A percentile compares a stretch with the other conserved stretches of the same genome.
phyloP scores from a whole-genome alignment of 768 basidiomycete genomes.

The Saitozyma sp. region DNA sequence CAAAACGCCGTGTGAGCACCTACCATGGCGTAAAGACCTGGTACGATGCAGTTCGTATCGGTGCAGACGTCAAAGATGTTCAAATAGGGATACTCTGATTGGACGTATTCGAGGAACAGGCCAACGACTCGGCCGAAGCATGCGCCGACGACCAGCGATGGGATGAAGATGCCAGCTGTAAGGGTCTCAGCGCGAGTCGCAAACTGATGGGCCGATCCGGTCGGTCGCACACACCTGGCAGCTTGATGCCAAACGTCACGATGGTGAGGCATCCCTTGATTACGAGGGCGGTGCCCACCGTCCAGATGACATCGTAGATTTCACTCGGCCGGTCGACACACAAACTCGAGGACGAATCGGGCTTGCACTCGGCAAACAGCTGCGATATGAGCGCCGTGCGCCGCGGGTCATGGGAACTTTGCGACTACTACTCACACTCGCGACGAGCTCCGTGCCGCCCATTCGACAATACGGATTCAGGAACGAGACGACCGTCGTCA shows the following conservation, averaged over 20 bases:
- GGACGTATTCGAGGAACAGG: slow-evolving; percentile 73
- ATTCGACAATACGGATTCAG: slow-evolving; percentile 86
- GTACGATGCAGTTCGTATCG: slow-evolving; percentile 73
- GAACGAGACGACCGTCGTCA: slow-evolving; percentile 78
- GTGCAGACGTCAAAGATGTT: slow-evolving; percentile 67
- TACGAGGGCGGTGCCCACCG: slow-evolving; percentile 73
- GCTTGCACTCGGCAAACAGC: slow-evolving; percentile 72
- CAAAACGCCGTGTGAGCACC: slow-evolving; percentile 1
- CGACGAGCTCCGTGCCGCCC: slow-evolving; percentile 93
- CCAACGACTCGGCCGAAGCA: slow-evolving; percentile 88
- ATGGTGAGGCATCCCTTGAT: slow-evolving; percentile 78
- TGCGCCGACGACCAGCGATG: slow-evolving; percentile 87
- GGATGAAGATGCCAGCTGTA: slow-evolving; percentile 92
- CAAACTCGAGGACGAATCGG: slow-evolving; percentile 64
- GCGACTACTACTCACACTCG: slow-evolving; percentile 63
- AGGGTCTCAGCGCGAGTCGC: background rate
- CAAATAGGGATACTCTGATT: slow-evolving; percentile 63
- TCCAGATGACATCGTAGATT: slow-evolving; percentile 64
- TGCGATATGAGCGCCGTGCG: slow-evolving; percentile 13
- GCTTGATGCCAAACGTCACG: slow-evolving; percentile 82
- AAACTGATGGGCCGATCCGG: background rate
- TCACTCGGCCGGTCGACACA: slow-evolving; percentile 62
- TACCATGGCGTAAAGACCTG: slow-evolving; percentile 92
- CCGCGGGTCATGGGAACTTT: background rate
- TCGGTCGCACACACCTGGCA: slow-evolving; percentile 38